A percentile compares a stretch with the other conserved stretches of the same genome.
Evolutionary conservation across 345 rosid species (phyloP).

Genomic region (Eucalyptus pumila): DNA sequence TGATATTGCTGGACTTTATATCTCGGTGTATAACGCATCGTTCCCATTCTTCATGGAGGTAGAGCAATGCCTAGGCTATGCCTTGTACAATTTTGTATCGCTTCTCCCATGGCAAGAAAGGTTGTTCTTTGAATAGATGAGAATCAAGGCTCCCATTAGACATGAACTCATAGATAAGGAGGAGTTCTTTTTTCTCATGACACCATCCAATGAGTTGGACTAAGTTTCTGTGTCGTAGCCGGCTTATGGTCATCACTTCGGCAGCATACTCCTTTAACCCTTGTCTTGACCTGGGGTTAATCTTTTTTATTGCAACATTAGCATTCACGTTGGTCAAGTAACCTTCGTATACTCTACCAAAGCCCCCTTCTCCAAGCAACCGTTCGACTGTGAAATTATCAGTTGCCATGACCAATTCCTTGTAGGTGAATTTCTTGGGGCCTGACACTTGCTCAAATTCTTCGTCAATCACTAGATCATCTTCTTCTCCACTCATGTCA

Average conservation of each 20-base stretch:
- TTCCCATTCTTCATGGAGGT: neutral
- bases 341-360: neutral
- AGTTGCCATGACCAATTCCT: accelerated
- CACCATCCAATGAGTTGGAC: neutral
- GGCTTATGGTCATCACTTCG: neutral
- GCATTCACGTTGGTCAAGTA: neutral
- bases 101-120: neutral
- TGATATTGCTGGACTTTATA: neutral
- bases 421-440: neutral
- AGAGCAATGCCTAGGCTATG: neutral
- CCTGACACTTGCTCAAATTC: neutral
- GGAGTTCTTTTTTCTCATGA: neutral
- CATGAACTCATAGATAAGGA: neutral
- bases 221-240: neutral
- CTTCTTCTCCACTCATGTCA: neutral
- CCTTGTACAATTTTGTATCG: neutral
- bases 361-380: neutral
- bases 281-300: neutral
- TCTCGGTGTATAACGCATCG: neutral
- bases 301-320: neutral
- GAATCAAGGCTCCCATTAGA: neutral
- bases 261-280: neutral
- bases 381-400: accelerated
- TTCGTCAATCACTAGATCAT: neutral
- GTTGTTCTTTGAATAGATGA: neutral